Evolutionary conservation across 768 basidiomycete species (phyloP), one percentile per base, ranked within the genome.

Genomic region (Macrolepiota fuliginosa): DNA sequence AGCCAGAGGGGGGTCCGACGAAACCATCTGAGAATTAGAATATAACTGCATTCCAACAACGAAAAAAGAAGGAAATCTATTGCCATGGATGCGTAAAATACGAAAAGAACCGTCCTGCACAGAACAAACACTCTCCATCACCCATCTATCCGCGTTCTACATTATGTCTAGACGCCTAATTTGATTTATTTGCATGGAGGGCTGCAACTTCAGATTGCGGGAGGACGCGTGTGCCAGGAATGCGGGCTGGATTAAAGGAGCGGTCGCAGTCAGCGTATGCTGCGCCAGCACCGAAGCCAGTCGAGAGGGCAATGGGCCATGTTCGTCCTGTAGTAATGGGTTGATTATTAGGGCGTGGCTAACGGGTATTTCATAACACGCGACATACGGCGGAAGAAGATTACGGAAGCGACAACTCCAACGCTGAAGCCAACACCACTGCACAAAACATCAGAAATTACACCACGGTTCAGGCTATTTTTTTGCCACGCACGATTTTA

Each of bases 221-320:
- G 66, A 94, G 74, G 70, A 94, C 82, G 64, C 90, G 85, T 49
- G 89, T 90, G 62, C 94, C 94, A 19, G 93, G 88, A 72, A 94
- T 84, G 68, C 93, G 84, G 52, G 94, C 89, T 19, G 92, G 90
- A 77, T 94, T 94, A 85, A 96, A 96, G 15, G 90, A 89, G 54
- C 93, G 86, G 77, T 96, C 92, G 76, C 94, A 95, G 81, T 96
- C 94, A 32, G 91, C 88, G 71, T 93, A 95, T 29, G 94, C 92
- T 56, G 87, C 86, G 46, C 94, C 94, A 42, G 87, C 82, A 36
- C 94, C 94, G 71, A 95, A 94, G 37, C 94, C 94, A 5, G 91
- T 91, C 15, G 89, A 80, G 59, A 96, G 83, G 32, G 91, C 87
- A 66, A 96, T 87, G 49, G 94, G 94, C 92, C 93, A 96, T 70